A percentile compares a stretch with the other conserved stretches of the same genome.
phyloP scores from a whole-genome alignment of 352 stramenopile species.

The Phytophthora podocarpi region DNA sequence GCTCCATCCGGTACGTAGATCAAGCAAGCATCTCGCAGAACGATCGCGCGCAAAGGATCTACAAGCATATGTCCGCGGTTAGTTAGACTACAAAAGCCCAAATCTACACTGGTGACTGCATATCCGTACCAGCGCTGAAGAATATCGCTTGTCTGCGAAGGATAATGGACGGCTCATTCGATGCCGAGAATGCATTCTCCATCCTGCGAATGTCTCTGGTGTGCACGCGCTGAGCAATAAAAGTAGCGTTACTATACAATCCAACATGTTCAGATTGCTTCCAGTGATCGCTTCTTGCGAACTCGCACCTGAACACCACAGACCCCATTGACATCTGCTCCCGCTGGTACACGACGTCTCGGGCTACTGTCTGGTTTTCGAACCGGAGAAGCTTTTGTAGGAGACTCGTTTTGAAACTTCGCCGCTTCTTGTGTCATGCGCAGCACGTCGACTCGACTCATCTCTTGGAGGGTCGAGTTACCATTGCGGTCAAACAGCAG shows the following conservation, averaged over 20 bases:
- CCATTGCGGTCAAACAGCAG: conserved; percentile 52
- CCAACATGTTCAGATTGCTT: background rate
- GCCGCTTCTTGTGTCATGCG: conserved; percentile 62
- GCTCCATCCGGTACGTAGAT: conserved; percentile 53
- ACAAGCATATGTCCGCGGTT: background rate
- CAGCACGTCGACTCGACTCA: conserved; percentile 58
- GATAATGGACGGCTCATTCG: conserved; percentile 64
- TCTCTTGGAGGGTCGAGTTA: conserved; percentile 51
- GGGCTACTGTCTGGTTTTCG: conserved; percentile 15
- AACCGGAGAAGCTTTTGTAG: conserved; percentile 4
- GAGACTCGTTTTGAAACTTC: conserved; percentile 12
- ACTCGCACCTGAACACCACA: conserved; percentile 43
- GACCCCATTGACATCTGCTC: too few species aligned
- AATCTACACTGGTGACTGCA: background rate
- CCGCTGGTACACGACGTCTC: too few species aligned
- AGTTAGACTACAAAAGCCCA: background rate
- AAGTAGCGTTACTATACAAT: background rate
- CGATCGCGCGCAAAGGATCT: conserved; percentile 64
- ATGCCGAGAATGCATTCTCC: conserved; percentile 66
- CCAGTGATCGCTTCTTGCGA: conserved; percentile 27
- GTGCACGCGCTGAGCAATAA: conserved; percentile 48
- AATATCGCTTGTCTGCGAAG: conserved; percentile 69
- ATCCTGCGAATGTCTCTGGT: conserved; percentile 68
- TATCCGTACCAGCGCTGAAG: conserved; percentile 55
- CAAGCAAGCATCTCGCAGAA: conserved; percentile 50